These are phyloP conservation scores for Helminthosporium solani DNA, from an alignment of 2,329 filamentous ascomycete species.

Conservation along the genomic window DNA sequence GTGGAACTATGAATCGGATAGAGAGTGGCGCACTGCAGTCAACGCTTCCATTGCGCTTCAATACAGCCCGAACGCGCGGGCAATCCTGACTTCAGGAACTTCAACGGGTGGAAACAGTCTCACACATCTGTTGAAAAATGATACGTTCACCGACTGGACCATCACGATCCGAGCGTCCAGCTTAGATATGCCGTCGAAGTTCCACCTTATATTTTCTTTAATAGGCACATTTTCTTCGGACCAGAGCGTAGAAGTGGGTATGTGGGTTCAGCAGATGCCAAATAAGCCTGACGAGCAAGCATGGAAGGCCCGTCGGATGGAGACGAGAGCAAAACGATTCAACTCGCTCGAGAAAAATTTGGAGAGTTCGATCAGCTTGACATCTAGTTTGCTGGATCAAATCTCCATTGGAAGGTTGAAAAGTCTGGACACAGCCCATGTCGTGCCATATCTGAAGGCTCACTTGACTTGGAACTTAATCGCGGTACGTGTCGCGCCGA, in stretches of 20 bases:
- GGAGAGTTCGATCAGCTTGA: slow-evolving; percentile 26
- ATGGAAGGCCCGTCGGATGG: slow-evolving; percentile 49
- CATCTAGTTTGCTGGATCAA: slow-evolving; percentile 25
- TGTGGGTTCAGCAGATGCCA: slow-evolving; percentile 29
- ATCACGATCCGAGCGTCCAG: slow-evolving; percentile 16
- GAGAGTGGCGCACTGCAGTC: slow-evolving; percentile 12
- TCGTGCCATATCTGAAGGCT: slow-evolving; percentile 29
- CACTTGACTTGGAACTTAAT: slow-evolving; percentile 32
- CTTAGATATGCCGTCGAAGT: slow-evolving; percentile 15
- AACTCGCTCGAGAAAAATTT: slow-evolving; percentile 10
- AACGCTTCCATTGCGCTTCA: slow-evolving; percentile 19
- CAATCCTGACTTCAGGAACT: slow-evolving; percentile 4
- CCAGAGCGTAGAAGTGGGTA: slow-evolving; percentile 19
- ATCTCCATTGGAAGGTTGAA: slow-evolving; percentile 19
- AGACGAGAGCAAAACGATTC: slow-evolving; percentile 51
- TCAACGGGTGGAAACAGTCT: background rate
- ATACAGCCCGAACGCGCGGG: slow-evolving; percentile 22
- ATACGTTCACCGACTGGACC: slow-evolving; percentile 29
- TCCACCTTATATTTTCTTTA: slow-evolving; percentile 26
- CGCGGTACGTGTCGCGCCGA: slow-evolving; percentile 16
- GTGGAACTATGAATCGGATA: slow-evolving; percentile 17
- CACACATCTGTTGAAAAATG: slow-evolving; percentile 1
- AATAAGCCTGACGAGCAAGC: background rate
- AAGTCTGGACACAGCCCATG: slow-evolving; percentile 20
- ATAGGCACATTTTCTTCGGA: slow-evolving; percentile 19